phyloP scores from a whole-genome alignment of 352 stramenopile genomes.

The Phytophthora pinifolia region DNA sequence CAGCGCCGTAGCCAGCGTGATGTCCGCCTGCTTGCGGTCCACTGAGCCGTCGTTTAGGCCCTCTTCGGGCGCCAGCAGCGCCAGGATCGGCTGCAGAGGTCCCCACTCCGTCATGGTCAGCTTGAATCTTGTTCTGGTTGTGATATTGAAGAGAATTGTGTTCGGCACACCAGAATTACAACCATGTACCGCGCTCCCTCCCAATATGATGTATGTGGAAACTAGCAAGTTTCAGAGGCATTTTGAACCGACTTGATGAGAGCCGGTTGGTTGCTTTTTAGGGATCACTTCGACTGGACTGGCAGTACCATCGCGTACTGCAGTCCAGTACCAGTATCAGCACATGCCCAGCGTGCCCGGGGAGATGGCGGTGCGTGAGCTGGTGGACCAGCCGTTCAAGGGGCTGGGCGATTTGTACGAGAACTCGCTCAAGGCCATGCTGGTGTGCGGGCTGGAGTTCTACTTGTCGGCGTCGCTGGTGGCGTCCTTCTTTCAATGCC shows the following conservation, averaged over 20 bases:
- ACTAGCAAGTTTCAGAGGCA: too few species aligned
- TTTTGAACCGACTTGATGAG: neutral
- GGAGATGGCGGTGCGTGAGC: slow-evolving; percentile 22
- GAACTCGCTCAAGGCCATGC: slow-evolving; percentile 62
- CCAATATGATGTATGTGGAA: too few species aligned
- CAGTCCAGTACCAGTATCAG: too few species aligned
- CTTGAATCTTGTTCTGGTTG: slow-evolving; percentile 25
- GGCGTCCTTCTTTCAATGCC: slow-evolving; percentile 72
- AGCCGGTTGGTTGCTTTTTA: slow-evolving; percentile 7
- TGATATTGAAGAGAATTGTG: slow-evolving; percentile 2
- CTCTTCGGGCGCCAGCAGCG: slow-evolving; percentile 42
- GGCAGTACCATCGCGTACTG: too few species aligned
- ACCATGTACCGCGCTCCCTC: too few species aligned
- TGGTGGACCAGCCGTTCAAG: slow-evolving; percentile 42
- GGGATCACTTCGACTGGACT: too few species aligned
- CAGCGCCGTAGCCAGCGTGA: slow-evolving; percentile 43
- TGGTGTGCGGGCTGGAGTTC: slow-evolving; percentile 63
- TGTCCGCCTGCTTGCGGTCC: slow-evolving; percentile 54
- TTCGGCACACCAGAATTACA: too few species aligned
- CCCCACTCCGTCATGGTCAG: slow-evolving; percentile 45
- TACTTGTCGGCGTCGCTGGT: slow-evolving; percentile 72
- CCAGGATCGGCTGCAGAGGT: slow-evolving; percentile 49
- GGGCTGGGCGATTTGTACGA: slow-evolving; percentile 43
- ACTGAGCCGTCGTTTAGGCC: slow-evolving; percentile 33
- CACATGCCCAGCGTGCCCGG: neutral